Base-by-base conservation (phyloP, 1,284 basidiomycete species). In the Apiotrichum sp. region DNA sequence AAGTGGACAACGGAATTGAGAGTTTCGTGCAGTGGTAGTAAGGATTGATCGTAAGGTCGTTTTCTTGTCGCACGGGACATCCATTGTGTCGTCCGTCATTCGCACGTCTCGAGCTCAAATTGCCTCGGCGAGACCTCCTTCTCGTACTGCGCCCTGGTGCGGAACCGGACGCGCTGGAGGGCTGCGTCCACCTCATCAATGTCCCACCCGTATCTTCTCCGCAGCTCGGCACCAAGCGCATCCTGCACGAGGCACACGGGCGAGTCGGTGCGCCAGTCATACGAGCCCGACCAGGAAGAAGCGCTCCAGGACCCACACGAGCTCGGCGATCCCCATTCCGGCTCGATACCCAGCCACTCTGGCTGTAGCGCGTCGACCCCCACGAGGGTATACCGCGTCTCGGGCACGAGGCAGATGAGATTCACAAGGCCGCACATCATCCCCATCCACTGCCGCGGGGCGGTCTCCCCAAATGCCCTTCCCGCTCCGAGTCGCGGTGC, bases 61-160 rank as follows among this genome's bases (percentile, higher is more conserved):
- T 22, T 22, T 22, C 22, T 22, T 22, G 22, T 22, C 22, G 22
- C 22, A 22, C 22, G 22, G 22, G 22, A 22, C 22, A 22, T 22
- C 22, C 22, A 22, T 22, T 22, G 22, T 22, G 22, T 22, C 22
- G 22, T 22, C 22, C 22, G 22, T 22, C 22, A 22, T 22, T 22
- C 22, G 22, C 22, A 22, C 22, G 58, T 56, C 44, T 59, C 51
- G 33, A 59, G 47, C 33, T 41, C 54, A 35, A 59, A 59, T 33
- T 46, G 40, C 10, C 39, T 46, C 33, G 52, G 51, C 6, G 48
- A 45, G 1, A 53, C 47, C 3, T 31, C 6, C 4, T 39, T 38
- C 33, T 48, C 47, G 39, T 59, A 59, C 47, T 45, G 11, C 2
- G 31, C 22, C 3, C 58, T 35, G 5, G 54, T 51, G 13, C 50